Conservation (phyloP, 495 filamentous ascomycete species). For the Alectoria sarmentosa region DNA sequence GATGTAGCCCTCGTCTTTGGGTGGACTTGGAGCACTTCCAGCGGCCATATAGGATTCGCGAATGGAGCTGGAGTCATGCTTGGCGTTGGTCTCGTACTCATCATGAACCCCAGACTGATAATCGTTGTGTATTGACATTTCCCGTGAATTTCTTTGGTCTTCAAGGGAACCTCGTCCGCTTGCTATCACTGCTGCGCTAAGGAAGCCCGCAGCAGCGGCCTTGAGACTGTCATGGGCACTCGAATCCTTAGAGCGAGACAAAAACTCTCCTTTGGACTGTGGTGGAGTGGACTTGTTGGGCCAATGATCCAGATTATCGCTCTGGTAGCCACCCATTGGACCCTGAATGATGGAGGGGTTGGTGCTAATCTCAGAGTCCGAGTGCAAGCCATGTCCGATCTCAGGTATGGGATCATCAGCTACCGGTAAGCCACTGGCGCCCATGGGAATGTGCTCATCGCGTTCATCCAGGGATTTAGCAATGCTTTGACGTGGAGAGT, state of each 20-base stretch:
- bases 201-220: conserved; percentile 23
- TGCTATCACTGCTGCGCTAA: conserved; percentile 23
- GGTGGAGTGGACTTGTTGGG: conserved; percentile 44
- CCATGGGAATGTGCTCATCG: conserved; percentile 46
- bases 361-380: conserved; percentile 66
- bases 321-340: conserved; percentile 49
- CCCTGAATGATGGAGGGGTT: conserved; percentile 73
- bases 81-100: conserved; percentile 30
- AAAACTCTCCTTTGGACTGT: conserved; percentile 36
- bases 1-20: conserved; percentile 84
- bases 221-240: conserved; percentile 27
- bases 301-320: conserved; percentile 47
- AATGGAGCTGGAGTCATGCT: conserved; percentile 33
- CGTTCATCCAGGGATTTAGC: conserved; percentile 54
- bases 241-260: conserved; percentile 38
- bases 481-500: conserved; percentile 71
- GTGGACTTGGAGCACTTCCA: conserved; percentile 38
- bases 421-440: conserved; percentile 50
- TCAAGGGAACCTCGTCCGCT: conserved; percentile 10
- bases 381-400: conserved; percentile 47
- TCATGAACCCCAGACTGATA: conserved; percentile 33
- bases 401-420: conserved; percentile 56
- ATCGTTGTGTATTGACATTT: conserved; percentile 28
- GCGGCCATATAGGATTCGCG: conserved; percentile 30
- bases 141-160: conserved; percentile 17